Base-by-base conservation (phyloP, 176 grass and related monocot genomes). In the Avena eriantha region DNA sequence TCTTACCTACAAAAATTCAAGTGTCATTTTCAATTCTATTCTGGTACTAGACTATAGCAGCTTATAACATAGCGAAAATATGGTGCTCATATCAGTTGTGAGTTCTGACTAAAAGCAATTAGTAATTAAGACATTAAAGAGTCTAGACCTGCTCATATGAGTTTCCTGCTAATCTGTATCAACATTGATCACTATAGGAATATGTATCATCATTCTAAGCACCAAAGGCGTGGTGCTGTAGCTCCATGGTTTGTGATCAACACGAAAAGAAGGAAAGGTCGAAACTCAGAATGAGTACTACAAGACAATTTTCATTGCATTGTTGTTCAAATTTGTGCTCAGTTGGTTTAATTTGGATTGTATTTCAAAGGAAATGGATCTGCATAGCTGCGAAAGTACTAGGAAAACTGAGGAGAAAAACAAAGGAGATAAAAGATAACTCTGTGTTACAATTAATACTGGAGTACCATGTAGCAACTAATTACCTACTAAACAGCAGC, bases 401-500 rank as follows among this genome's bases (percentile, higher is more conserved):
- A 41, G 39, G 39, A 41, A 41, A 41, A 78, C 0, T 33, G 1
- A 9, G 51, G 9, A 48, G 41, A 41, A 76, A 5, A 78, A 60
- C 23, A 58, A 18, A 17, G 4, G 31, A 46, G 17, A 60, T 74
- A 56, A 76, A 76, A 81, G 19, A 24, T 48, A 81, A 83, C 18
- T 67, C 56, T 5, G 47, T 29, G 36, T 70, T 35, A 82, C 77
- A 71, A 50, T 57, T 47, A 87, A 41, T 46, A 84, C 23, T 41
- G 39, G 39, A 41, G 39, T 75, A 67, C 9, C 13, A 69, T 69
- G 61, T 59, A 17, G 39, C 36, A 82, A 69, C 4, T 33, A 36
- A 33, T 68, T 8, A 86, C 26, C 21, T 77, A 81, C 76, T 81
- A 33, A 73, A 79, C 22, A 79, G 82, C 21, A 81, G 23, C 73